These are phyloP conservation scores for Russula earlei DNA, from an alignment of 768 basidiomycete genomes.

Conservation along the genomic window DNA sequence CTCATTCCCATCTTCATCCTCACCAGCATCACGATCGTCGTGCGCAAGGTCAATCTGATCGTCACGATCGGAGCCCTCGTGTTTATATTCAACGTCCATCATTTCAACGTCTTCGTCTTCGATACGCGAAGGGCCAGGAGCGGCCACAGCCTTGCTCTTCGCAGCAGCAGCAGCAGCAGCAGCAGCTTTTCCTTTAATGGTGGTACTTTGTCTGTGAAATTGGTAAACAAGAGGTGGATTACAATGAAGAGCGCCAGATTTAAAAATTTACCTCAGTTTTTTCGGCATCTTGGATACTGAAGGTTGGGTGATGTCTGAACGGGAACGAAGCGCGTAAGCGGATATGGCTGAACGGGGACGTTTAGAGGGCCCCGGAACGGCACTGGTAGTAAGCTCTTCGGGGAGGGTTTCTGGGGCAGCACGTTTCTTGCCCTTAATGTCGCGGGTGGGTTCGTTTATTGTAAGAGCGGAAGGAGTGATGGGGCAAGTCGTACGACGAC, in stretches of 20 bases:
- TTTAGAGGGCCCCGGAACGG: constrained; percentile 44
- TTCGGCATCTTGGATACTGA: constrained; percentile 56
- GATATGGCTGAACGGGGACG: constrained; percentile 43
- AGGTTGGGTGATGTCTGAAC: constrained; percentile 32
- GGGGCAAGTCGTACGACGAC: constrained; percentile 47
- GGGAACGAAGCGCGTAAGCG: constrained; percentile 62
- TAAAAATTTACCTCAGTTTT: constrained; percentile 50
- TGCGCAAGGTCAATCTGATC: constrained; percentile 37
- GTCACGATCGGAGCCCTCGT: constrained; percentile 37
- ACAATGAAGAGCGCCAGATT: background rate
- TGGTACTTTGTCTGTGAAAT: constrained; percentile 37
- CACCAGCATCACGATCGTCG: constrained; percentile 40
- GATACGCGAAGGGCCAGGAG: constrained; percentile 52
- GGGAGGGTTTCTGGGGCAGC: constrained; percentile 62
- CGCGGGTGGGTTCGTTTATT: constrained; percentile 69
- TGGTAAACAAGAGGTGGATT: constrained; percentile 10
- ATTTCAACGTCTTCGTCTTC: constrained; percentile 72
- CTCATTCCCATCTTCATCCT: constrained; percentile 39
- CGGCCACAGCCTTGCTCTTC: constrained; percentile 48
- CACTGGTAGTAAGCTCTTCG: constrained; percentile 46
- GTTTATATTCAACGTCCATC: constrained; percentile 54
- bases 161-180: constrained; percentile 34
- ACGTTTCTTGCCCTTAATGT: constrained; percentile 89
- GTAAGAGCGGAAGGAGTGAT: constrained; percentile 35
- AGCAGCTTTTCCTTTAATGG: constrained; percentile 29